A percentile compares a stretch with the other conserved stretches of the same genome.
Evolutionary conservation across 257 asterid genomes (phyloP).

Genomic region (Solanum infundibuliforme): DNA sequence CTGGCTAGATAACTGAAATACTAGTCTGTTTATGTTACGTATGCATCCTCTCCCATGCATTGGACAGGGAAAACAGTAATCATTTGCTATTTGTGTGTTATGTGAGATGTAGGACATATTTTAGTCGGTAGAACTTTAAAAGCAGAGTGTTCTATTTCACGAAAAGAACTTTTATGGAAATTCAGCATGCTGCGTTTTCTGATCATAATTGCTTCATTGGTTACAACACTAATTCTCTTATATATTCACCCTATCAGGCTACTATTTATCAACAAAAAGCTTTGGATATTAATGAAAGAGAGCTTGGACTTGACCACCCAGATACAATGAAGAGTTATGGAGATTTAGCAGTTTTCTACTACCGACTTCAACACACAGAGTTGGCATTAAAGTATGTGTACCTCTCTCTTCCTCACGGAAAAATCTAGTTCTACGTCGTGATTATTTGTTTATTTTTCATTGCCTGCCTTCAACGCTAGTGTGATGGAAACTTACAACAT

Average conservation of each 20-base stretch:
- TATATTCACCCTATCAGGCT: conserved; percentile 35
- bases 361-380: conserved; percentile 97
- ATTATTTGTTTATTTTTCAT: not conserved
- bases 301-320: conserved; percentile 98
- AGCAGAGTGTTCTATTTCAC: not conserved
- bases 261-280: conserved; percentile 97
- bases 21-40: not conserved
- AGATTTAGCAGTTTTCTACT: conserved; percentile 93
- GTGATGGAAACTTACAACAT: not conserved
- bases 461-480: not conserved
- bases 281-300: conserved; percentile 92
- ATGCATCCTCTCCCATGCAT: not conserved
- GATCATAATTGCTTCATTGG: not conserved
- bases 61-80: not conserved
- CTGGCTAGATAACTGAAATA: not conserved
- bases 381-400: conserved; percentile 82
- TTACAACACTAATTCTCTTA: not conserved
- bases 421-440: not conserved
- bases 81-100: not conserved
- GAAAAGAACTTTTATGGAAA: not conserved
- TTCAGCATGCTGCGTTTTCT: not conserved
- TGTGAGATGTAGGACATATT: not conserved
- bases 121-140: not conserved
- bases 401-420: not conserved
- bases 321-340: conserved; percentile 99